Conservation (phyloP, 2,329 filamentous ascomycete genomes). For the Hymenotorrendiella dingleyae region DNA sequence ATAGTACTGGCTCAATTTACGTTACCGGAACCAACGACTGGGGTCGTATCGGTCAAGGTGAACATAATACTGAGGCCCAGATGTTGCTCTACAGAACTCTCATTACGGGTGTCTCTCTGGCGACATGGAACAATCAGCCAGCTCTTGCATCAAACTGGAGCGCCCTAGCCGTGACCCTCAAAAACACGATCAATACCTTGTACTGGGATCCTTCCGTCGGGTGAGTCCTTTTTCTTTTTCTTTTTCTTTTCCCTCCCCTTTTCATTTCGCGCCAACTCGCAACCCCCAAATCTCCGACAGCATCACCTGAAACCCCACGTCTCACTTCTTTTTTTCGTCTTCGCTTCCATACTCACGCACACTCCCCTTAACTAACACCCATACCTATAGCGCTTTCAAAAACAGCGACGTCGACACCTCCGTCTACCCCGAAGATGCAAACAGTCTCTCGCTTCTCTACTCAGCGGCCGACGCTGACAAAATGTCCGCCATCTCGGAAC, state of each 20-base stretch:
- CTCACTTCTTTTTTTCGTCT: too few species aligned
- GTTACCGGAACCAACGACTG: constrained; percentile 27
- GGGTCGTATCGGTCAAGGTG: constrained; percentile 25
- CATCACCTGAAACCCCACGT: constrained; percentile 12
- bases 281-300: background rate
- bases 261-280: too few species aligned
- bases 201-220: constrained; percentile 20
- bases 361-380: constrained; percentile 3
- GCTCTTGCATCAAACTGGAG: constrained; percentile 13
- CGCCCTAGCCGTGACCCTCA: constrained; percentile 14
- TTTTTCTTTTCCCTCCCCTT: background rate
- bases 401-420: constrained; percentile 42
- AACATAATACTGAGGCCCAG: constrained; percentile 28
- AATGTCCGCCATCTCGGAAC: constrained; percentile 34
- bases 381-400: constrained; percentile 21
- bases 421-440: constrained; percentile 55
- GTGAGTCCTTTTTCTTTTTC: constrained; percentile 9
- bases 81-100: constrained; percentile 39
- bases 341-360: too few species aligned
- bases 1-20: constrained; percentile 29
- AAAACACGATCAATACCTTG: constrained; percentile 17
- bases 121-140: constrained; percentile 33
- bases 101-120: constrained; percentile 39
- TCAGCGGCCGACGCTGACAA: constrained; percentile 16
- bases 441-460: constrained; percentile 45